Percentiles rank a stretch among this genome's conserved stretches.
phyloP scores from a whole-genome alignment of 352 stramenopile genomes.

The Pythium biforme region DNA sequence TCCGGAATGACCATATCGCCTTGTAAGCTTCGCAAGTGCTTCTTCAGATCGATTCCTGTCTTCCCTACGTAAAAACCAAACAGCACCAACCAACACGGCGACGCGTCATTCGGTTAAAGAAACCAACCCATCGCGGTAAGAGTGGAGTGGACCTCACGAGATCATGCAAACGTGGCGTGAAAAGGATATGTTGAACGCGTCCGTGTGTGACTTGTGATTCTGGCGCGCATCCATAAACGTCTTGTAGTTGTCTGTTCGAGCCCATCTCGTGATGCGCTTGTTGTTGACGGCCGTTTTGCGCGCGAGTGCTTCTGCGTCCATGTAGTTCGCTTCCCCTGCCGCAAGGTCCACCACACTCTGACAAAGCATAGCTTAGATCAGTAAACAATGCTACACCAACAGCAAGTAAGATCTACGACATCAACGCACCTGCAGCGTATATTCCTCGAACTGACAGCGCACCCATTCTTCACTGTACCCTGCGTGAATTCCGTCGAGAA shows the following conservation, averaged over 20 bases:
- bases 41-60: conserved; percentile 76
- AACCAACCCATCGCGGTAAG: conserved; percentile 12
- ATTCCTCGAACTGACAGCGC: conserved; percentile 87
- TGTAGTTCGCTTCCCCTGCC: conserved; percentile 73
- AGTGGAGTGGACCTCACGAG: conserved; percentile 26
- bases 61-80: conserved; percentile 70
- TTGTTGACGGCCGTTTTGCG: conserved; percentile 82
- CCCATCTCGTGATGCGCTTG: conserved; percentile 87
- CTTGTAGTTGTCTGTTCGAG: conserved; percentile 87
- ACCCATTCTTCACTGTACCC: conserved; percentile 87
- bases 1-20: conserved; percentile 73
- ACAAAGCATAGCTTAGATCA: neutral
- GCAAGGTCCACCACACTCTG: conserved; percentile 82
- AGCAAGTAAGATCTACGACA: neutral
- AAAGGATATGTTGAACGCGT: conserved; percentile 88
- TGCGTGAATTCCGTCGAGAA: conserved; percentile 74
- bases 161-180: conserved; percentile 40
- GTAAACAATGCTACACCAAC: neutral
- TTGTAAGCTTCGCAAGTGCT: conserved; percentile 77
- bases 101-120: conserved; percentile 45
- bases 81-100: conserved; percentile 17
- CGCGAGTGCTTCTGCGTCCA: conserved; percentile 66
- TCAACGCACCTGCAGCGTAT: conserved; percentile 63
- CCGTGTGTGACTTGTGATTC: conserved; percentile 41
- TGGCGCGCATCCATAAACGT: conserved; percentile 60